phyloP scores from a whole-genome alignment of 306 rosid genomes.

The Ochetophila trinervis region DNA sequence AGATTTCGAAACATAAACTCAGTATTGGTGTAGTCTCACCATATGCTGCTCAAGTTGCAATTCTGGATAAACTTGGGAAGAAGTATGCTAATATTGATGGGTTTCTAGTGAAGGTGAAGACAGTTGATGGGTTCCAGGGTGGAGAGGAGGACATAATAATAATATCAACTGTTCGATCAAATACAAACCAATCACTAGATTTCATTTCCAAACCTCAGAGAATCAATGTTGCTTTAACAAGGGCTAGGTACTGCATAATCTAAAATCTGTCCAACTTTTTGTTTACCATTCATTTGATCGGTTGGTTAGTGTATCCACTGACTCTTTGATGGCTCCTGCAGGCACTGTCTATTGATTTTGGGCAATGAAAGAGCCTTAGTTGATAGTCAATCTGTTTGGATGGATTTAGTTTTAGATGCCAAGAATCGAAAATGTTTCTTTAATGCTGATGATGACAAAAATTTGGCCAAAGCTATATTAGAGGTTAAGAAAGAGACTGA shows the following conservation, averaged over 20 bases:
- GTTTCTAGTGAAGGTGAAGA: slow-evolving; percentile 46
- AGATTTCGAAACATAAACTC: slow-evolving; percentile 23
- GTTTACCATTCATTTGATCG: neutral
- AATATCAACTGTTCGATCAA: slow-evolving; percentile 53
- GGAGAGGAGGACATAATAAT: slow-evolving; percentile 60
- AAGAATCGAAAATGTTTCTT: slow-evolving; percentile 52
- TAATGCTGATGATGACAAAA: slow-evolving; percentile 49
- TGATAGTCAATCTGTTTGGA: slow-evolving; percentile 45
- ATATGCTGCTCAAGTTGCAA: slow-evolving; percentile 59
- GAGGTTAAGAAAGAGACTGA: slow-evolving; percentile 54
- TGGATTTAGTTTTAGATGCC: slow-evolving; percentile 46
- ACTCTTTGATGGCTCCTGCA: slow-evolving; percentile 13
- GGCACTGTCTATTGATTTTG: slow-evolving; percentile 70
- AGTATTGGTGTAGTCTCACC: slow-evolving; percentile 61
- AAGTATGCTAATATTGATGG: slow-evolving; percentile 13
- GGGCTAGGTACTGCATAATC: slow-evolving; percentile 47
- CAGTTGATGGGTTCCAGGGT: slow-evolving; percentile 68
- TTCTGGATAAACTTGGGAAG: slow-evolving; percentile 35
- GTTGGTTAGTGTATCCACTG: neutral
- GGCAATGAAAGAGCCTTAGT: slow-evolving; percentile 49
- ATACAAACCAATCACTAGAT: slow-evolving; percentile 22
- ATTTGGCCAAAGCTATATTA: slow-evolving; percentile 45
- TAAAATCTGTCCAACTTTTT: neutral
- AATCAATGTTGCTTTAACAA: slow-evolving; percentile 46
- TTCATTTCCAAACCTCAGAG: slow-evolving; percentile 45